Percentiles rank a stretch among this genome's conserved stretches.
Evolutionary conservation across 108 stramenopile genomes (phyloP).

Genomic region (Schizochytrium sp.): DNA sequence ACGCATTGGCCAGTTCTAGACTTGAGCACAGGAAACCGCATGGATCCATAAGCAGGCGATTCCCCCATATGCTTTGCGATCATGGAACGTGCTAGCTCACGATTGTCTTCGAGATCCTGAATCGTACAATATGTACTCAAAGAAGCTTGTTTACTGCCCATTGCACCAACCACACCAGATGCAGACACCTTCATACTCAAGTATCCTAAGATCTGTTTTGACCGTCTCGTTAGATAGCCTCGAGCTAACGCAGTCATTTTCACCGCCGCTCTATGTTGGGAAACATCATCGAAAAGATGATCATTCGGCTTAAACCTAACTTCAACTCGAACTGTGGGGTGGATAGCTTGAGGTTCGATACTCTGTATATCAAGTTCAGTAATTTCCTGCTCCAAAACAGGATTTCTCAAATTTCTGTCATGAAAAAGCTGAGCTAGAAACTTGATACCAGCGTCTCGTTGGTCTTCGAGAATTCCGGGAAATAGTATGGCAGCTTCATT

Average conservation of each 20-base stretch:
- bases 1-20: not conserved
- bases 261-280: not conserved
- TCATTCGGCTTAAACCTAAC: not conserved
- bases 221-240: not conserved
- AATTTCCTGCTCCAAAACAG: too few relatives aligned
- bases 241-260: not conserved
- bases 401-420: too few relatives aligned
- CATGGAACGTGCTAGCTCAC: not conserved
- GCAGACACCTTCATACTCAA: not conserved
- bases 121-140: slow-evolving; percentile 11
- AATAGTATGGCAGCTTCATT: too few relatives aligned
- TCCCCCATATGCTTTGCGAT: not conserved
- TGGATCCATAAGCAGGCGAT: not conserved
- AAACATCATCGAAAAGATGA: not conserved
- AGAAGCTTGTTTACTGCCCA: not conserved
- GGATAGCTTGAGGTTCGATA: too few relatives aligned
- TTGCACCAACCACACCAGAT: not conserved
- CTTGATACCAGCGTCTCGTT: too few relatives aligned
- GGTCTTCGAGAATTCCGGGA: too few relatives aligned
- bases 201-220: not conserved
- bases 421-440: too few relatives aligned
- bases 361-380: too few relatives aligned
- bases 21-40: not conserved
- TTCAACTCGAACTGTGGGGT: not conserved
- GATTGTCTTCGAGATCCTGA: not conserved